Base-by-base conservation (phyloP, 306 rosid species). In the Sicyos baderoa region DNA sequence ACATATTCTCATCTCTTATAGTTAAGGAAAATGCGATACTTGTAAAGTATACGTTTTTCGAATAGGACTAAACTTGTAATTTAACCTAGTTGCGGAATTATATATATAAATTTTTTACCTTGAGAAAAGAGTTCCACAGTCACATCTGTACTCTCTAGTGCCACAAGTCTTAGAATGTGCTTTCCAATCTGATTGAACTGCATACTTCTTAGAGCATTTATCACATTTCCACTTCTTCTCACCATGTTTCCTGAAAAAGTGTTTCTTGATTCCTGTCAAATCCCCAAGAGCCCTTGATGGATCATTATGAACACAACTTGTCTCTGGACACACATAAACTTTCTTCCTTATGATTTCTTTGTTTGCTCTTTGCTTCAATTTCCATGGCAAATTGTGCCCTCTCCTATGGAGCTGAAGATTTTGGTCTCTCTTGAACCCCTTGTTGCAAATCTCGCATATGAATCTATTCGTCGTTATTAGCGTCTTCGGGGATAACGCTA, bases 201-300 rank as follows among this genome's bases (percentile, higher is more conserved):
- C 97, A 44, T 94, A 94, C 52, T 61, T 87, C 86, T 94, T 94
- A 2, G 91, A 86, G 74, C 99, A 94, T 76, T 90, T 94, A 3
- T 94, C 99, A 71, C 99, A 94, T 82, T 94, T 90, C 99, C 99
- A 94, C 82, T 88, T 88, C 89, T 94, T 94, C 82, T 94, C 99
- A 1, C 99, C 99, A 18, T 94, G 99, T 73, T 94, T 94, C 72
- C 97, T 87, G 82, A 85, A 77, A 71, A 90, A 94, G 86, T 94
- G 99, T 78, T 94, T 94, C 83, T 94, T 94, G 72, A 94, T 88
- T 19, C 99, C 99, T 19, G 99, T 90, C 49, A 94, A 73, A 80
- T 94, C 99, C 16, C 99, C 97, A 1, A 94, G 85, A 0, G 99
- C 99, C 64, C 99, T 86, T 32, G 88, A 81, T 32, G 99, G 99